Evolutionary conservation across 768 basidiomycete species (phyloP).

Genomic region (Sporobolomyces pararoseus): DNA sequence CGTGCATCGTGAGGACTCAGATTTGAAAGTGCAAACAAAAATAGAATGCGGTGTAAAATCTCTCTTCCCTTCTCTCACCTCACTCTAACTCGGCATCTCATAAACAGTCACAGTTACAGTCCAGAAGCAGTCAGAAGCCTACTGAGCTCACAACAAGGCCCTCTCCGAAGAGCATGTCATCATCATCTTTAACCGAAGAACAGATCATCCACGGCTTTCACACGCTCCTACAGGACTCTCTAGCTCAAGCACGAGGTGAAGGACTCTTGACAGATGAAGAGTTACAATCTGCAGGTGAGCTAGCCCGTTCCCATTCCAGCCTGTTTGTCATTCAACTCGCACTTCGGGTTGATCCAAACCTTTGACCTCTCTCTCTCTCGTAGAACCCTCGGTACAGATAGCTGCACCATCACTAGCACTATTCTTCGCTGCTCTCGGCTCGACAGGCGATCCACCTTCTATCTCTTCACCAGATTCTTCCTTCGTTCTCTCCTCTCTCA

Average conservation of each 20-base stretch:
- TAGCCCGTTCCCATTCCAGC: background rate
- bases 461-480: conserved; percentile 66
- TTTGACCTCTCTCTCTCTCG: background rate
- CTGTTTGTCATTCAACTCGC: too few relatives aligned
- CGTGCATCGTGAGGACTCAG: too few relatives aligned
- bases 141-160: too few relatives aligned
- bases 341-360: background rate
- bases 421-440: conserved; percentile 76
- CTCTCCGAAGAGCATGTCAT: background rate
- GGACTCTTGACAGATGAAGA: conserved; percentile 67
- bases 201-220: conserved; percentile 27
- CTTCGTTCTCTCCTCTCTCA: conserved; percentile 60
- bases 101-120: too few relatives aligned
- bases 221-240: background rate
- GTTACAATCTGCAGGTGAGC: conserved; percentile 63
- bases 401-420: conserved; percentile 74
- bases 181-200: background rate
- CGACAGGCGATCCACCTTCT: conserved; percentile 69
- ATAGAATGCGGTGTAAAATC: background rate
- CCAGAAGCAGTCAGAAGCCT: too few relatives aligned
- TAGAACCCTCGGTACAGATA: conserved; percentile 7
- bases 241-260: conserved; percentile 64
- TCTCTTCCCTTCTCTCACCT: background rate
- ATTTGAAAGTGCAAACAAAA: too few relatives aligned
- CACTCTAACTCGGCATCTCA: background rate